Conservation (phyloP, 768 basidiomycete genomes). For the Rhizopogon salebrosus region DNA sequence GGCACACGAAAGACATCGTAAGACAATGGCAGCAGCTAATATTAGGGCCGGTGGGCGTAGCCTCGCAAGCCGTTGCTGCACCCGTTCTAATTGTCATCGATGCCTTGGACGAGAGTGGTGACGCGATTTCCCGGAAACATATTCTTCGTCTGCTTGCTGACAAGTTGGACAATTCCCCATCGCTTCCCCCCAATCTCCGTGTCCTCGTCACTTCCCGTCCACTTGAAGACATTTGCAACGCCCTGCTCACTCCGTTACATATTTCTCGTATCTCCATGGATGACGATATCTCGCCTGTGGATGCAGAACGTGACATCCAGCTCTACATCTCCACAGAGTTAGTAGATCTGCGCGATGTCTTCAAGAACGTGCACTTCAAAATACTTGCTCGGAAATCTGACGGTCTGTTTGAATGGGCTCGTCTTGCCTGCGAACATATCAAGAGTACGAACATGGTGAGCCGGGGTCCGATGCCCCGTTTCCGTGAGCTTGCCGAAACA, state of each 20-base stretch:
- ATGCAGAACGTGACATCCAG: conserved; percentile 1
- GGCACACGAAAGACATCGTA: neutral
- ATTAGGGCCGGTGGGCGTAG: conserved; percentile 7
- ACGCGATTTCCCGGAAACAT: neutral
- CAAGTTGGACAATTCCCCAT: no score
- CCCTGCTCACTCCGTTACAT: neutral
- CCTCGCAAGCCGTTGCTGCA: conserved; percentile 1
- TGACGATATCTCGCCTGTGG: neutral
- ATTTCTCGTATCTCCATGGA: neutral
- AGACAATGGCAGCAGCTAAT: conserved; percentile 14
- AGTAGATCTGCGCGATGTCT: neutral
- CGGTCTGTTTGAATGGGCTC: conserved; percentile 4
- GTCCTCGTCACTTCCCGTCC: conserved; percentile 8
- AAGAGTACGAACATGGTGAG: neutral
- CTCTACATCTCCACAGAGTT: neutral
- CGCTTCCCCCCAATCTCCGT: neutral
- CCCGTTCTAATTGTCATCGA: conserved; percentile 23
- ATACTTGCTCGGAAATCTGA: neutral
- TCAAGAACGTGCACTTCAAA: neutral
- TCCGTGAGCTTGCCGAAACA: neutral
- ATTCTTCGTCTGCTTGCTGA: conserved; percentile 9
- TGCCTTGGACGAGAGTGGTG: conserved; percentile 14
- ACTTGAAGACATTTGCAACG: conserved; percentile 1
- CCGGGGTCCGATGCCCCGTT: neutral
- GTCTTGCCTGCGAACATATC: conserved; percentile 6